These are phyloP conservation scores for Vachellia collinsii DNA, from an alignment of 306 rosid genomes.

Conservation along the genomic window DNA sequence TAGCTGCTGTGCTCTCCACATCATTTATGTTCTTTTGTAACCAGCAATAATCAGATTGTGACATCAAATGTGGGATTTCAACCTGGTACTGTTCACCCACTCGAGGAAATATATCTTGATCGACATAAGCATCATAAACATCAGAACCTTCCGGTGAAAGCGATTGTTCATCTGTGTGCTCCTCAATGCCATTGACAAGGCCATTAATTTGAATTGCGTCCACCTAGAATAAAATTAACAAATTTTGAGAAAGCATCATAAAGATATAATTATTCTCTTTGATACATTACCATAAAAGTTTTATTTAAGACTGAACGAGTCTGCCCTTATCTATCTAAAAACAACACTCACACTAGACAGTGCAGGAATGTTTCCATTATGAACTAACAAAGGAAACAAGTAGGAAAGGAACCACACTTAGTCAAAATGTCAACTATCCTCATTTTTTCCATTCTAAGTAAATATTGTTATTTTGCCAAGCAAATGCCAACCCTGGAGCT, in stretches of 20 bases:
- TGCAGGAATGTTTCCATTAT: conserved; percentile 16
- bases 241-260: conserved; percentile 21
- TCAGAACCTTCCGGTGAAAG: conserved; percentile 53
- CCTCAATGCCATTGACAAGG: conserved; percentile 43
- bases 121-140: conserved; percentile 57
- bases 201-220: conserved; percentile 47
- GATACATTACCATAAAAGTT: neutral
- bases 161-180: conserved; percentile 53
- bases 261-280: conserved; percentile 6
- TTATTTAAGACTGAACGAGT: conserved; percentile 13
- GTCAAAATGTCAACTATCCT: conserved; percentile 14
- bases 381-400: conserved; percentile 24
- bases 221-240: conserved; percentile 56
- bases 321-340: conserved; percentile 19
- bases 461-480: conserved; percentile 6
- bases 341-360: neutral
- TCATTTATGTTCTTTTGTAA: conserved; percentile 37
- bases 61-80: conserved; percentile 57
- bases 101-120: conserved; percentile 69
- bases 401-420: neutral
- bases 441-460: neutral
- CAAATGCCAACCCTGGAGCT: conserved; percentile 25
- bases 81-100: conserved; percentile 78
- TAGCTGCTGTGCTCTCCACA: conserved; percentile 36
- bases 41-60: conserved; percentile 47